phyloP scores from a whole-genome alignment of 2,329 filamentous ascomycete genomes.

The Colletotrichum salicis region DNA sequence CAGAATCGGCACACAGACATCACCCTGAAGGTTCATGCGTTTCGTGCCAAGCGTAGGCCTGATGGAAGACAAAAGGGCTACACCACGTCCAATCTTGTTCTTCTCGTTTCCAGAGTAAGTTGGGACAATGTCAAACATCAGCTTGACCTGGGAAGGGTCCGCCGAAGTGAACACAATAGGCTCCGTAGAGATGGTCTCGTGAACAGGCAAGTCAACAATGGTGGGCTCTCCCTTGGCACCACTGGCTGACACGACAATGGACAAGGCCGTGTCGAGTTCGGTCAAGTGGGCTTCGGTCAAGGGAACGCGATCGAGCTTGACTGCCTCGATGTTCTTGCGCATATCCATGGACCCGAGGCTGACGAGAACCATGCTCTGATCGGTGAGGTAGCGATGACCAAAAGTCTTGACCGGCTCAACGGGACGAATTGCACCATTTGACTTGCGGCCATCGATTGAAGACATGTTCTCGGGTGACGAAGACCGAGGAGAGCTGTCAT shows the following conservation, averaged over 20 bases:
- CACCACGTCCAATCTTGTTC: constrained; percentile 87
- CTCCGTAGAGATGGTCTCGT: constrained; percentile 93
- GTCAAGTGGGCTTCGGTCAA: constrained; percentile 89
- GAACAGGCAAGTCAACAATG: constrained; percentile 90
- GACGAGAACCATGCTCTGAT: constrained; percentile 89
- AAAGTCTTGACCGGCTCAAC: constrained; percentile 92
- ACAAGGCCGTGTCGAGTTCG: constrained; percentile 92
- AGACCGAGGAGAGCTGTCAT: constrained; percentile 34
- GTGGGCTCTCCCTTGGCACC: constrained; percentile 88
- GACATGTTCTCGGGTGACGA: constrained; percentile 48
- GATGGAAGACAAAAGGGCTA: constrained; percentile 87
- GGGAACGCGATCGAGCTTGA: constrained; percentile 88
- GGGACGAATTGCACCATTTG: constrained; percentile 61
- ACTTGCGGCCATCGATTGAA: constrained; percentile 71
- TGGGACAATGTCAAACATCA: constrained; percentile 94
- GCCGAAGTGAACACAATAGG: constrained; percentile 88
- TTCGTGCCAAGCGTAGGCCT: constrained; percentile 85
- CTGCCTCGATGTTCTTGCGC: constrained; percentile 81
- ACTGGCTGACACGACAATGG: constrained; percentile 86
- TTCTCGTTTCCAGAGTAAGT: constrained; percentile 93
- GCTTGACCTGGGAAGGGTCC: constrained; percentile 83
- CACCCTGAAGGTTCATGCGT: constrained; percentile 91
- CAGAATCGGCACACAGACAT: constrained; percentile 91
- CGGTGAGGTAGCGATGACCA: constrained; percentile 91
- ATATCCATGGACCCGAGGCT: constrained; percentile 96